Base-by-base conservation (phyloP, 345 rosid genomes). In the Citrus medica region DNA sequence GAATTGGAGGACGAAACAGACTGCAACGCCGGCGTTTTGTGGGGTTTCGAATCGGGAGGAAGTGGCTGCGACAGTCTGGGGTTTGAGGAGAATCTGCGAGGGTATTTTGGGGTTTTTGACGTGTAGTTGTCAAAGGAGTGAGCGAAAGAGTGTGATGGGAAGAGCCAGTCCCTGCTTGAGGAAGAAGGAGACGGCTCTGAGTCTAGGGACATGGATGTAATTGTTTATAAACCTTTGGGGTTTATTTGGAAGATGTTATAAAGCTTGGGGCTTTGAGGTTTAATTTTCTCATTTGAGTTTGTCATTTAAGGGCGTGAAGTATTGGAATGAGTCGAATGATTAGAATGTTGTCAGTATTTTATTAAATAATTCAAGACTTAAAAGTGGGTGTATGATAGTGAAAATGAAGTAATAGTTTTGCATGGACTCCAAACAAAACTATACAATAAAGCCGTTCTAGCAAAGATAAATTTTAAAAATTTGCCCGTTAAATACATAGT, bases 81-180 rank as follows among this genome's bases (percentile, higher is more conserved):
- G 48, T 40, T 69, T 2, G 86, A 76, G 76, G 88, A 82, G 87
- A 85, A 89, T 28, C 89, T 71, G 32, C 91, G 86, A 30, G 81
- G 82, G 77, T 78, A 67, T 59, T 73, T 85, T 14, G 76, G 75
- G 76, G 81, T 19, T 62, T 79, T 69, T 10, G 80, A 76, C 6
- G 85, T 30, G 10, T 68, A 21, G 42, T 69, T 27, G 56, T 67
- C 28, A 48, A 78, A 60, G 19, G 82, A 84, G 75, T 82, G 89
- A 83, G 82, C 78, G 86, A 82, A 88, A 71, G 89, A 81, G 48
- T 86, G 88, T 1, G 93, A 88, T 63, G 93, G 93, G 90, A 90
- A 88, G 82, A 89, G 85, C 90, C 91, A 88, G 88, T 91, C 95
- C 58, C 91, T 83, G 80, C 79, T 46, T 5, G 71, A 56, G 82